phyloP scores from a whole-genome alignment of 1,284 basidiomycete species.

The Gastroboletus turbinatus region DNA sequence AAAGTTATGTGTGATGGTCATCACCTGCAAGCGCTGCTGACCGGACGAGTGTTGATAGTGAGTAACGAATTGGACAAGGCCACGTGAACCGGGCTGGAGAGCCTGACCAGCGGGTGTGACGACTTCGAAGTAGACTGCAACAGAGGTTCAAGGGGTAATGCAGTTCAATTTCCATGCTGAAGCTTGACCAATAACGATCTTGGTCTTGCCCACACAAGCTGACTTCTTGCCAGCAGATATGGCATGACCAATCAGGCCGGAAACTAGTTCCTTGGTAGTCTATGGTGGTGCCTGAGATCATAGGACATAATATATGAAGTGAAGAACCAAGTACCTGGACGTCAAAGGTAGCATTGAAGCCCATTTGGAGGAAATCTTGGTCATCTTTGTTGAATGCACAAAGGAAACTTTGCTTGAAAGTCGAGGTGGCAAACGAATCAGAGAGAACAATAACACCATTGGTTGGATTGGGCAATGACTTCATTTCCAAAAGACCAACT shows the following conservation, averaged over 20 bases:
- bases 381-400: slow-evolving; percentile 94
- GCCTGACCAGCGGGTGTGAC: slow-evolving; percentile 98
- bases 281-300: slow-evolving; percentile 33
- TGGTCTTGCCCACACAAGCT: slow-evolving; percentile 95
- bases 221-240: slow-evolving; percentile 98
- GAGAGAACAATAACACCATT: slow-evolving; percentile 97
- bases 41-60: slow-evolving; percentile 98
- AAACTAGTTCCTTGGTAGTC: slow-evolving; percentile 99
- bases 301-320: not conserved
- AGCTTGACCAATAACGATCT: slow-evolving; percentile 98
- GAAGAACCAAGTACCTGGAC: slow-evolving; percentile 67
- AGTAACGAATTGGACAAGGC: slow-evolving; percentile 97
- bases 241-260: slow-evolving; percentile 96
- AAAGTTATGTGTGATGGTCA: slow-evolving; percentile 96
- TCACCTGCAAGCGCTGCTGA: slow-evolving; percentile 91
- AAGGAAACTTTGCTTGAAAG: slow-evolving; percentile 98
- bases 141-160: slow-evolving; percentile 85
- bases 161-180: slow-evolving; percentile 98
- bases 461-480: slow-evolving; percentile 90
- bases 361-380: slow-evolving; percentile 92
- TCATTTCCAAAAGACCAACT: slow-evolving; percentile 98
- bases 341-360: slow-evolving; percentile 98
- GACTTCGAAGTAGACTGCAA: slow-evolving; percentile 97
- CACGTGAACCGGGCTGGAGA: slow-evolving; percentile 87
- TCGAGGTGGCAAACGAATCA: slow-evolving; percentile 97